These are phyloP conservation scores for Xylogone sp. DNA, from an alignment of 2,329 filamentous ascomycete genomes.

Conservation along the genomic window DNA sequence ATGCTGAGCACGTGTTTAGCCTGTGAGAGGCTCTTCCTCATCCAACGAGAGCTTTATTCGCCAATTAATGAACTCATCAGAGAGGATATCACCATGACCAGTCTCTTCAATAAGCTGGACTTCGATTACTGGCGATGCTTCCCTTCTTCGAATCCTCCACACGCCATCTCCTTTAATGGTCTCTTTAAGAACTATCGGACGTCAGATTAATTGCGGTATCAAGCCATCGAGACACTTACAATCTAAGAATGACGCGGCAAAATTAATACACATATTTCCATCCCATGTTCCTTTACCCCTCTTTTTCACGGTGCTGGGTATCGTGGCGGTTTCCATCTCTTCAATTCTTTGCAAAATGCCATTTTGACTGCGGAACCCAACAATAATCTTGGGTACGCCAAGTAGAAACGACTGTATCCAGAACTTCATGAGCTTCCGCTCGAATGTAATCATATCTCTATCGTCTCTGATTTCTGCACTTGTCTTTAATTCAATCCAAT, in stretches of 20 bases:
- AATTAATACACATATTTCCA: conserved; percentile 91
- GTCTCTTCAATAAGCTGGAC: conserved; percentile 70
- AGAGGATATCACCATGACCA: conserved; percentile 73
- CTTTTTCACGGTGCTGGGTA: conserved; percentile 72
- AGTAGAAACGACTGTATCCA: conserved; percentile 97
- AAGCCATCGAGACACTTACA: conserved; percentile 50
- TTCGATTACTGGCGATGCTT: conserved; percentile 64
- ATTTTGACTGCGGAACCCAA: conserved; percentile 75
- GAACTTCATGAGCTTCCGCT: conserved; percentile 89
- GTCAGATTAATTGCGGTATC: too few species aligned
- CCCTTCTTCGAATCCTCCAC: conserved; percentile 71
- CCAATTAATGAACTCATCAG: conserved; percentile 75
- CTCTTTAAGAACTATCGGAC: conserved; percentile 54
- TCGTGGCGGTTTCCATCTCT: conserved; percentile 73
- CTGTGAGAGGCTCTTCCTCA: neutral
- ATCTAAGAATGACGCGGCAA: conserved; percentile 71
- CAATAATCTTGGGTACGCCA: conserved; percentile 85
- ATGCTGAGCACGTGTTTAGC: neutral
- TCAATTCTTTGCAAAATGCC: conserved; percentile 71
- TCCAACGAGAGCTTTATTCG: conserved; percentile 30
- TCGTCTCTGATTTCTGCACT: conserved; percentile 66
- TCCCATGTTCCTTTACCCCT: conserved; percentile 71
- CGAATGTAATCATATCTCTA: conserved; percentile 70
- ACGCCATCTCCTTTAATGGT: conserved; percentile 63
- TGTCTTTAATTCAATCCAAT: conserved; percentile 96